Evolutionary conservation across 352 stramenopile genomes (phyloP), one percentile per base, ranked within the genome.

Genomic region (Pythium aquatile): DNA sequence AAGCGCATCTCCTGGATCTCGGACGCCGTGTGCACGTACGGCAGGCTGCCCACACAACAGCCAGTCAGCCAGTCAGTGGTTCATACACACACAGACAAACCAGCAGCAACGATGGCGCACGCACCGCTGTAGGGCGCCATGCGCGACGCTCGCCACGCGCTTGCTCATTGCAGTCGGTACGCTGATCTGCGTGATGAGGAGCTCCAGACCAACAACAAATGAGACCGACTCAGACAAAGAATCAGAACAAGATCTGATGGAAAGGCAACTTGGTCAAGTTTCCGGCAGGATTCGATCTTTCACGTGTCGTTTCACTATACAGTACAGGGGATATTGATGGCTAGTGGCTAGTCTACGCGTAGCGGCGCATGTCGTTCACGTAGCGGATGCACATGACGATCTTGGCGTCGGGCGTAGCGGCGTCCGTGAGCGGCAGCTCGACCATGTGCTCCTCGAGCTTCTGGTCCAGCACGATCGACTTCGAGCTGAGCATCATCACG

Each of bases 1-100:
- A 96, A 94, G 63, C 87, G 85, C 87, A 96, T 96, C 67, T 93
- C 81, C 69, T 90, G 79, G 60, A 94, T 91, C 77, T 94, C 85
- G 5, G 73, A 77, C 5, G 83, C 83, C 55, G 85, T 94, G 74
- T 85, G 72, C 40, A 94, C 81, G 55, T 93, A 94, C 61, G 85
- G 85, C 44, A 94, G 68, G 29, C 85, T 92, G 46, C 17, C 3
- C 17, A 40, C 29, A 56, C 20, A 55, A 20, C 33, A 33, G 20
- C 20, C 20, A 24, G 20, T 32, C 6, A 40, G 55, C 11, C n/a
- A 42, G 20, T 8, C 0, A 11, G 6, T 10, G n/a, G 1, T 58
- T 7, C 11, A 30, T 6, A 58, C 58, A 17, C n/a, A 56, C 32
- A 66, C 14, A 33, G 32, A 48, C 33, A 24, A 24, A 24, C 20